Conservation (phyloP, 2,329 filamentous ascomycete genomes). For the Aspergillus sp. region DNA sequence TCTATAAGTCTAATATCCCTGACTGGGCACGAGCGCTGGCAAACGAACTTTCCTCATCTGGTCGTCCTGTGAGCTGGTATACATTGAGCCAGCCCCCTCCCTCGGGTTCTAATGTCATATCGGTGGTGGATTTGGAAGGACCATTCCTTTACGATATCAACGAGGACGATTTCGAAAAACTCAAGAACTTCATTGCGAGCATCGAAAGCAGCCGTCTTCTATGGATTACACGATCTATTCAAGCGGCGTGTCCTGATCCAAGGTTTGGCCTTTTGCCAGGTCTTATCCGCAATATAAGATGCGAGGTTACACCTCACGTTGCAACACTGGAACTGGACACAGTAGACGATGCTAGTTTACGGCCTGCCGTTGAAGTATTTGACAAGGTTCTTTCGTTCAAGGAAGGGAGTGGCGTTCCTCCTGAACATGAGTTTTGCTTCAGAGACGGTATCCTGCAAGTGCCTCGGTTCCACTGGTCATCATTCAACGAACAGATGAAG, state of each 20-base stretch:
- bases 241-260: constrained; percentile 13
- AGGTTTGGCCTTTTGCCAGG: constrained; percentile 10
- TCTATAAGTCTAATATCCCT: background rate
- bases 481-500: background rate
- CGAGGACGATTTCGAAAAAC: background rate
- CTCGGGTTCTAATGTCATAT: constrained; percentile 7
- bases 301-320: constrained; percentile 10
- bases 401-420: background rate
- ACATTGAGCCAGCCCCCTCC: background rate
- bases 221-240: constrained; percentile 8
- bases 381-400: constrained; percentile 3
- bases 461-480: constrained; percentile 11
- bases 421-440: constrained; percentile 15
- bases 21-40: constrained; percentile 6
- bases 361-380: constrained; percentile 4
- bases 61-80: constrained; percentile 5
- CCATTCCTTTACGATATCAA: constrained; percentile 12
- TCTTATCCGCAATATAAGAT: constrained; percentile 10
- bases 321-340: constrained; percentile 13
- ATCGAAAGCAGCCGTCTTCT: constrained; percentile 2
- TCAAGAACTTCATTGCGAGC: background rate
- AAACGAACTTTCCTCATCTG: constrained; percentile 3
- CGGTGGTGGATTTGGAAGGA: constrained; percentile 12
- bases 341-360: constrained; percentile 3
- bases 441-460: constrained; percentile 8